Conservation (phyloP, 164 flowering plant species). For the Buxus sempervirens region DNA sequence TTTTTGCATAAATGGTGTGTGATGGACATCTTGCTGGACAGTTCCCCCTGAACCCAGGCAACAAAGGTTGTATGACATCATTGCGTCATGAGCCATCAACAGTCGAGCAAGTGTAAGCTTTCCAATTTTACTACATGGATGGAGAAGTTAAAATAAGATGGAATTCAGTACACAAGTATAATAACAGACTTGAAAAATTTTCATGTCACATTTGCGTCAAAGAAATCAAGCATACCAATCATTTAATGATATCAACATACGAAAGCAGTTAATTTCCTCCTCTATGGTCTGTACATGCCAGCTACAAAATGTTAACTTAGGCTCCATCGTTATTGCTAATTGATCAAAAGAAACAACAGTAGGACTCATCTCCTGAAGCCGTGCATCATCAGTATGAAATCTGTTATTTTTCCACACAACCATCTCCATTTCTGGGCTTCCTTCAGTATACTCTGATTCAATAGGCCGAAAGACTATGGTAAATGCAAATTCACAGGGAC, state of each 20-base stretch:
- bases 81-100: constrained; percentile 52
- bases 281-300: constrained; percentile 43
- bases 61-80: constrained; percentile 22
- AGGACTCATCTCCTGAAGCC: constrained; percentile 26
- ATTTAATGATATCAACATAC: constrained; percentile 48
- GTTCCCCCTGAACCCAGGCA: too few species aligned
- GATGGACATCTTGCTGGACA: too few species aligned
- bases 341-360: constrained; percentile 21
- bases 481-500: constrained; percentile 39
- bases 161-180: background rate
- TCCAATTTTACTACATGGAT: constrained; percentile 69
- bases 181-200: background rate
- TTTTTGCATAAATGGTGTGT: too few species aligned
- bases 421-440: constrained; percentile 16
- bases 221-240: constrained; percentile 42
- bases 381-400: constrained; percentile 26
- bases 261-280: constrained; percentile 55
- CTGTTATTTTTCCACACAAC: constrained; percentile 52
- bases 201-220: background rate
- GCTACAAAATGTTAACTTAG: constrained; percentile 26
- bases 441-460: constrained; percentile 21
- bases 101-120: constrained; percentile 89
- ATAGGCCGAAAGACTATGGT: constrained; percentile 30
- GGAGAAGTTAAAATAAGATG: background rate
- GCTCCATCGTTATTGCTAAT: constrained; percentile 26